A percentile compares a stretch with the other conserved stretches of the same genome.
These are phyloP conservation scores for Pseudonitzschia multistriata DNA, from an alignment of 108 stramenopile genomes.

Conservation along the genomic window DNA sequence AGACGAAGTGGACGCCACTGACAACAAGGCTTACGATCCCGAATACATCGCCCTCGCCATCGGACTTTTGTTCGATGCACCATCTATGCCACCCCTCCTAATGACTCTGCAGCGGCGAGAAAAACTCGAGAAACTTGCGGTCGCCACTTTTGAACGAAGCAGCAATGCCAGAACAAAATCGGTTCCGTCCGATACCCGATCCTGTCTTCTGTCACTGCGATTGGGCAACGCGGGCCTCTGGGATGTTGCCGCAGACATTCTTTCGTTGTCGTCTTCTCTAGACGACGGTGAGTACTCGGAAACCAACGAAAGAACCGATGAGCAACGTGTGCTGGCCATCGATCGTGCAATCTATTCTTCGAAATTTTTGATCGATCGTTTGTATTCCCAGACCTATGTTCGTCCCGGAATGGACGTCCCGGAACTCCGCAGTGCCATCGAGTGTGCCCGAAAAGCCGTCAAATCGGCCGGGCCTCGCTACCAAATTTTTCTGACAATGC, in stretches of 20 bases:
- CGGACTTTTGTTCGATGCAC: background rate
- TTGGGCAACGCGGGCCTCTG: conserved; percentile 3
- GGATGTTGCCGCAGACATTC: background rate
- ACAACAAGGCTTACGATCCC: background rate
- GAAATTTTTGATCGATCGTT: conserved; percentile 3
- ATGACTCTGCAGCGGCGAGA: background rate
- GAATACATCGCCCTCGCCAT: conserved; percentile 4
- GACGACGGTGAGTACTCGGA: background rate
- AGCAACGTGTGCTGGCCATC: background rate
- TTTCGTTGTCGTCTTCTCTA: background rate
- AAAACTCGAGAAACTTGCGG: background rate
- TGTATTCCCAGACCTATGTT: conserved; percentile 10
- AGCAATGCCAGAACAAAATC: background rate
- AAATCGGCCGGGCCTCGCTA: background rate
- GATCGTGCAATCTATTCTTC: background rate
- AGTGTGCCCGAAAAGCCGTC: background rate
- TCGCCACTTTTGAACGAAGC: background rate
- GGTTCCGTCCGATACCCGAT: background rate
- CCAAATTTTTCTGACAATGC: background rate
- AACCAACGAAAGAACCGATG: background rate
- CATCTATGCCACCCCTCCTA: background rate
- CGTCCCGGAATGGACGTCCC: background rate
- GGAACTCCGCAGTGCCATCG: background rate
- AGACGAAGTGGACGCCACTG: background rate
- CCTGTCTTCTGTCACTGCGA: background rate